Conservation (phyloP, 2,329 filamentous ascomycete genomes). For the Aspergillus puulaauensis region DNA sequence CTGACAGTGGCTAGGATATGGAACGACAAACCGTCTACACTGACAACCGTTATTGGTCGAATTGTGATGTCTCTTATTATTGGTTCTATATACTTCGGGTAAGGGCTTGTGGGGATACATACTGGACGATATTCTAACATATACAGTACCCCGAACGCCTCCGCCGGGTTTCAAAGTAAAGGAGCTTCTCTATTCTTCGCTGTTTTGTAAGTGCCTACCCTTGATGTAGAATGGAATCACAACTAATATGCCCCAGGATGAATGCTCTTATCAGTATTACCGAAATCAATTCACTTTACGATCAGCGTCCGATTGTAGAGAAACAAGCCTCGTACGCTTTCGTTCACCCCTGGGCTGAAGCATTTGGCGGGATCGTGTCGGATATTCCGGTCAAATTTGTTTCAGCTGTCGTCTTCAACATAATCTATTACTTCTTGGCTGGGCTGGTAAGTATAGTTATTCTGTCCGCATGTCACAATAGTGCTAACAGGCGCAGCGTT, state of each 20-base stretch:
- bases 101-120: neutral
- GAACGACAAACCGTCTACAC: slow-evolving; percentile 72
- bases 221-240: neutral
- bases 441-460: slow-evolving; percentile 53
- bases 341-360: slow-evolving; percentile 87
- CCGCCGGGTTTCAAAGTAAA: slow-evolving; percentile 73
- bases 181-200: slow-evolving; percentile 83
- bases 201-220: slow-evolving; percentile 65
- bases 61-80: slow-evolving; percentile 74
- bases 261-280: slow-evolving; percentile 65
- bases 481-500: slow-evolving; percentile 28
- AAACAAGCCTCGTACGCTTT: slow-evolving; percentile 87
- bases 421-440: slow-evolving; percentile 83
- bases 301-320: slow-evolving; percentile 88
- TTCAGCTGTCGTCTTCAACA: slow-evolving; percentile 74
- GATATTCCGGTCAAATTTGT: slow-evolving; percentile 81
- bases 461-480: neutral
- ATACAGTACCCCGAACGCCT: slow-evolving; percentile 69
- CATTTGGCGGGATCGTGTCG: slow-evolving; percentile 78
- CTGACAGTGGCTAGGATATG: slow-evolving; percentile 51
- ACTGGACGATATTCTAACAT: slow-evolving; percentile 32
- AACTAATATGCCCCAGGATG: slow-evolving; percentile 19
- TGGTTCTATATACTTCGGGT: slow-evolving; percentile 52
- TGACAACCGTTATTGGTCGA: slow-evolving; percentile 67
- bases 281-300: slow-evolving; percentile 81